Evolutionary conservation across 2,329 filamentous ascomycete genomes (phyloP), one percentile per base, ranked within the genome.

Genomic region (Cyanodermella asteris): DNA sequence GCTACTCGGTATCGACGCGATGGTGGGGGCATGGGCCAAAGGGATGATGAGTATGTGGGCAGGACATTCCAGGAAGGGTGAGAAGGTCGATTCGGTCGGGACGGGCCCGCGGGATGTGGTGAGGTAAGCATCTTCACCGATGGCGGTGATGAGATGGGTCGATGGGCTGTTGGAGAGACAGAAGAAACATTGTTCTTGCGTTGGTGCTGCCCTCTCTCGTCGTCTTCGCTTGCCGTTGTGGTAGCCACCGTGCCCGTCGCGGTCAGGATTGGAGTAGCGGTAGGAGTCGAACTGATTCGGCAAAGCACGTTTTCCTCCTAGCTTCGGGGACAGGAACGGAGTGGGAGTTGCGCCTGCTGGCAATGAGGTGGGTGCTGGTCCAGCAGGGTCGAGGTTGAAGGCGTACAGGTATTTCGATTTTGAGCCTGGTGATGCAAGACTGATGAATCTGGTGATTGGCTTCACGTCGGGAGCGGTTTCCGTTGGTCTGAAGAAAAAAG

Each of bases 101-200:
- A 97, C 59, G 5, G 87, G 82, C 0, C 87, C 87, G 46, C 91
- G 93, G 30, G 87, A 80, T 13, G 75, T 87, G 15, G 87, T 91
- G 27, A 94, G 51, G 46, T 94, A 94, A 27, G 70, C 63, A 31
- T 91, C 75, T 11, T 81, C 71, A 26, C 77, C 87, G 34, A 97
- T 84, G 14, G 75, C 81, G 35, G 75, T 74, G 39, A 93, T 73
- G 48, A 97, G 74, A 49, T 97, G 84, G 2, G 72, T 73, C 26
- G 76, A 74, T 22, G 87, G 56, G 31, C 73, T 74, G 45, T 91
- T 93, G 5, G 78, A 82, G 7, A 97, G 61, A 44, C 87, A 97
- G 55, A 97, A 94, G 56, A 87, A 97, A 51, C 87, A 97, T 39
- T 73, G 64, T 26, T 72, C 71, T 2, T 78, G 80, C 0, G 71